Evolutionary conservation across 139 green algal species (phyloP).

Genomic region (Axilococcus clingmanii): DNA sequence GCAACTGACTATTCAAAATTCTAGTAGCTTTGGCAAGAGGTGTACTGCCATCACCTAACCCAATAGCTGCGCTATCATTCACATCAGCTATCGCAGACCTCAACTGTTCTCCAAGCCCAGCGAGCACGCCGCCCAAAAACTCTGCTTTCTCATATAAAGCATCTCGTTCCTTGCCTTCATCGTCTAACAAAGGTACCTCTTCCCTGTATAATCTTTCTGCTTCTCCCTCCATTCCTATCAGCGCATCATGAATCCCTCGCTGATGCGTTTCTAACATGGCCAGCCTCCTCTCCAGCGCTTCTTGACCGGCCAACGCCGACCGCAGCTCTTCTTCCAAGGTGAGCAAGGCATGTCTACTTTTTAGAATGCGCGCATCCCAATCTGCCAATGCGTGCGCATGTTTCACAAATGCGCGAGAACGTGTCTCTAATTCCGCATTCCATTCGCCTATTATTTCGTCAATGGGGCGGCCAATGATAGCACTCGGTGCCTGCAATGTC

Average conservation of each 20-base stretch:
- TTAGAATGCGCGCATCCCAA: slow-evolving; percentile 75
- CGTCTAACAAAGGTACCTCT: slow-evolving; percentile 18
- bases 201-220: slow-evolving; percentile 54
- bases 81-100: slow-evolving; percentile 17
- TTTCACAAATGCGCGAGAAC: slow-evolving; percentile 61
- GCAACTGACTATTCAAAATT: slow-evolving; percentile 88
- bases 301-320: slow-evolving; percentile 52
- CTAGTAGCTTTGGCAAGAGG: slow-evolving; percentile 68
- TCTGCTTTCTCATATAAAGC: slow-evolving; percentile 46
- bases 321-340: slow-evolving; percentile 56
- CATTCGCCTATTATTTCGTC: slow-evolving; percentile 66
- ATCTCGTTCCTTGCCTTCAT: slow-evolving; percentile 43
- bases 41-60: slow-evolving; percentile 38
- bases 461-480: slow-evolving; percentile 40
- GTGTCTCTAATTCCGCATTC: slow-evolving; percentile 68
- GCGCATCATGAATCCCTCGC: slow-evolving; percentile 54
- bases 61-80: slow-evolving; percentile 27
- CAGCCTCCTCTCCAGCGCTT: slow-evolving; percentile 49
- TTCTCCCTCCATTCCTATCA: slow-evolving; percentile 53
- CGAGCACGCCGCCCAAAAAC: slow-evolving; percentile 29
- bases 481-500: slow-evolving; percentile 11
- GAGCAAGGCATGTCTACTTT: slow-evolving; percentile 65
- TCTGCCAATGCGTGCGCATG: slow-evolving; percentile 62
- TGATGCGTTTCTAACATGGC: slow-evolving; percentile 80
- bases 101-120: slow-evolving; percentile 44